Evolutionary conservation across 805 yeast species (phyloP).

Genomic region (Starmerella scarabaei): DNA sequence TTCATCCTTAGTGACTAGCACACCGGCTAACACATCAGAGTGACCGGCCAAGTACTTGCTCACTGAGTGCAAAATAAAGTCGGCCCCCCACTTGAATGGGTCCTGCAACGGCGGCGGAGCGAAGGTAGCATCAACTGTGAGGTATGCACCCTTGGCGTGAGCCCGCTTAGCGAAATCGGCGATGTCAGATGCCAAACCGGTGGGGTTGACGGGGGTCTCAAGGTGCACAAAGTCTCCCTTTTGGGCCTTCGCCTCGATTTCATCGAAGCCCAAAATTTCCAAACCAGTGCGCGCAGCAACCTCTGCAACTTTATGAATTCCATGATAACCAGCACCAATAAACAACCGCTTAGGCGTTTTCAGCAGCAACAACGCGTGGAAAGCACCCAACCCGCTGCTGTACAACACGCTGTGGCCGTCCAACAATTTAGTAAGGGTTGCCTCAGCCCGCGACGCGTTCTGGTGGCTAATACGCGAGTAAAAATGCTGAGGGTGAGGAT

Average conservation of each 20-base stretch:
- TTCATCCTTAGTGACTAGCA: constrained; percentile 60
- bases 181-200: constrained; percentile 54
- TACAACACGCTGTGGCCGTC: constrained; percentile 58
- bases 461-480: constrained; percentile 74
- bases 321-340: constrained; percentile 75
- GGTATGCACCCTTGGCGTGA: constrained; percentile 58
- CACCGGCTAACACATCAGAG: constrained; percentile 78
- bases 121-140: constrained; percentile 77
- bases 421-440: constrained; percentile 44
- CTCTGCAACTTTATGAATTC: constrained; percentile 58
- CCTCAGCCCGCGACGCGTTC: constrained; percentile 54
- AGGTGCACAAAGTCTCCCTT: constrained; percentile 63
- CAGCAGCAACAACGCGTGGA: constrained; percentile 57
- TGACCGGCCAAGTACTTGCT: constrained; percentile 93
- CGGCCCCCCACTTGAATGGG: constrained; percentile 74
- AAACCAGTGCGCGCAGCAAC: constrained; percentile 49
- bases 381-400: constrained; percentile 71
- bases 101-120: constrained; percentile 87
- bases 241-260: constrained; percentile 35
- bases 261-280: constrained; percentile 22
- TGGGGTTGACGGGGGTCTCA: constrained; percentile 73
- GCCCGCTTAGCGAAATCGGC: constrained; percentile 52
- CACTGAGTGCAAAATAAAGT: constrained; percentile 78
- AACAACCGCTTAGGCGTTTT: constrained; percentile 62
- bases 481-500: constrained; percentile 27